phyloP scores from a whole-genome alignment of 2,329 filamentous ascomycete genomes.

The Penicillium sp. region DNA sequence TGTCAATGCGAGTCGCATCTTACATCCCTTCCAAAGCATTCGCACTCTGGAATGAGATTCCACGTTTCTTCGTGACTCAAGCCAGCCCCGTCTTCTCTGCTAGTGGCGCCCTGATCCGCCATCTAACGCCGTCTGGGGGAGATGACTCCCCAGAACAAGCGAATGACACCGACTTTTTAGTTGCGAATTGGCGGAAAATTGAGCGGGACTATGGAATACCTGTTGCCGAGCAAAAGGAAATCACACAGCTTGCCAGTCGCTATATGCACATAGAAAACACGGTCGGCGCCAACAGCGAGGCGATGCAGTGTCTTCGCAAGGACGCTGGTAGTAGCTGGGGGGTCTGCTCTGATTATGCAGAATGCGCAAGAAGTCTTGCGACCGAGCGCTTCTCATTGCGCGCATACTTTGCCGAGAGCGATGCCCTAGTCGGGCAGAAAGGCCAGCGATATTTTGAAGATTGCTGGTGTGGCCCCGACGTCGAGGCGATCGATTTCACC shows the following conservation, averaged over 20 bases:
- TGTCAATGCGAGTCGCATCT: slow-evolving; percentile 21
- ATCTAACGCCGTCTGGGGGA: slow-evolving; percentile 4
- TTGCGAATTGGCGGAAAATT: slow-evolving; percentile 12
- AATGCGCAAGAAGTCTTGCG: slow-evolving; percentile 15
- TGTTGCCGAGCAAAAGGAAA: slow-evolving; percentile 9
- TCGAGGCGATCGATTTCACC: slow-evolving; percentile 31
- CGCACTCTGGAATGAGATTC: slow-evolving; percentile 22
- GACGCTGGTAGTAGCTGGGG: slow-evolving; percentile 28
- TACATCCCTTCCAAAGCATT: slow-evolving; percentile 23
- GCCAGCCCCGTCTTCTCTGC: slow-evolving; percentile 16
- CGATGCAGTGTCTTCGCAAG: slow-evolving; percentile 34
- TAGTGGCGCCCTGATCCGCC: slow-evolving; percentile 16
- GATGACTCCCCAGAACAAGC: neutral
- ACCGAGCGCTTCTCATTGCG: slow-evolving; percentile 13
- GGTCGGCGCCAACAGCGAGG: slow-evolving; percentile 36
- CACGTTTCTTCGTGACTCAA: slow-evolving; percentile 21
- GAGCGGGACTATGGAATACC: slow-evolving; percentile 18
- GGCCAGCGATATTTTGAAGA: slow-evolving; percentile 41
- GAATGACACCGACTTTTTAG: slow-evolving; percentile 5
- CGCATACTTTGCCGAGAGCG: slow-evolving; percentile 34
- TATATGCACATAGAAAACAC: slow-evolving; percentile 27
- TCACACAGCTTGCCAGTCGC: slow-evolving; percentile 9
- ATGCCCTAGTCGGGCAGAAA: slow-evolving; percentile 39
- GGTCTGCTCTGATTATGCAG: slow-evolving; percentile 31
- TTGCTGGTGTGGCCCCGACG: slow-evolving; percentile 30